Evolutionary conservation across 495 filamentous ascomycete genomes (phyloP).

Genomic region (Penicillium bialowiezense): DNA sequence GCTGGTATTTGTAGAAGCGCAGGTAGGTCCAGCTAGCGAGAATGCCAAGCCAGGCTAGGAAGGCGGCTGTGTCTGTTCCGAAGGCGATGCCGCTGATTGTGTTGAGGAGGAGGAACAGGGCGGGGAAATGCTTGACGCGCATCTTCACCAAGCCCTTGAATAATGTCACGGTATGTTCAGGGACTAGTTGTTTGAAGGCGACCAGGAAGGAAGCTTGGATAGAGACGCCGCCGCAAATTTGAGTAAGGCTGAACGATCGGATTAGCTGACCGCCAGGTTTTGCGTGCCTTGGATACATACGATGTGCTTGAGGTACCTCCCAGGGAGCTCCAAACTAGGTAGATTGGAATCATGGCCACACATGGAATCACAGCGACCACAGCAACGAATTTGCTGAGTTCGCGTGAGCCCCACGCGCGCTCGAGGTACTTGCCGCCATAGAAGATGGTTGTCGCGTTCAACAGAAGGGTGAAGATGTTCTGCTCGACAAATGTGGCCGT

Average conservation of each 20-base stretch:
- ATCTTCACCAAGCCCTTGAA: slow-evolving; percentile 84
- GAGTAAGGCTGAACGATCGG: slow-evolving; percentile 54
- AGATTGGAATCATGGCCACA: slow-evolving; percentile 64
- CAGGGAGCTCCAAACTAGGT: slow-evolving; percentile 68
- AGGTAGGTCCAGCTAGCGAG: slow-evolving; percentile 92
- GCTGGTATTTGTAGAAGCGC: slow-evolving; percentile 88
- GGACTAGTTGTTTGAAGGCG: slow-evolving; percentile 96
- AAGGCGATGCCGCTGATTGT: slow-evolving; percentile 74
- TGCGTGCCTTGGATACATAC: slow-evolving; percentile 49
- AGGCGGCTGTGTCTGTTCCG: slow-evolving; percentile 78
- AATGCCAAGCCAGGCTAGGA: slow-evolving; percentile 80
- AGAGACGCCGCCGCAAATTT: slow-evolving; percentile 83
- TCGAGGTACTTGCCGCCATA: slow-evolving; percentile 95
- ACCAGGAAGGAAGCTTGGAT: slow-evolving; percentile 94
- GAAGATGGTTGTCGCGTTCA: slow-evolving; percentile 80
- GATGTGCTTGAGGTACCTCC: slow-evolving; percentile 63
- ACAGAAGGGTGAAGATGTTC: slow-evolving; percentile 81
- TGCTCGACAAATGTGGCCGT: slow-evolving; percentile 88
- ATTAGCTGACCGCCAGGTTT: slow-evolving; percentile 28
- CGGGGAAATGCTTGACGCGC: slow-evolving; percentile 90
- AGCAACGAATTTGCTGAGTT: slow-evolving; percentile 88
- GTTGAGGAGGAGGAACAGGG: slow-evolving; percentile 79
- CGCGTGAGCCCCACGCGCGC: slow-evolving; percentile 89
- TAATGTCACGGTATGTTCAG: slow-evolving; percentile 94
- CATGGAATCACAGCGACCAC: slow-evolving; percentile 79